Conservation (phyloP, 129 eudicot genomes). For the Gnaphalium uliginosum region DNA sequence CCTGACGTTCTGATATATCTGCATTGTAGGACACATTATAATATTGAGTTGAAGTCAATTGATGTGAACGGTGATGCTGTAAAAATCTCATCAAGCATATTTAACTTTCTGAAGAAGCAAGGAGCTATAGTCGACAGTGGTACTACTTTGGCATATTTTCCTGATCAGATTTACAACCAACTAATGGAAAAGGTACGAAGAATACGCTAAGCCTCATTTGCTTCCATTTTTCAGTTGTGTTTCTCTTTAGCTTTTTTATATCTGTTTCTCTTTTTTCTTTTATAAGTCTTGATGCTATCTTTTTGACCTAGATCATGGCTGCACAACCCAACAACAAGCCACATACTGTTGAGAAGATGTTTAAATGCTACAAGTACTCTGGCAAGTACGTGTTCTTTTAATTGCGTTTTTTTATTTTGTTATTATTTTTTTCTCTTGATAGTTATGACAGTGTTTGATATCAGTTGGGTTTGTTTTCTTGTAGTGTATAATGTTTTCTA, state of each 20-base stretch:
- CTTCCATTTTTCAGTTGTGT: background rate
- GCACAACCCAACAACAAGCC: constrained; percentile 55
- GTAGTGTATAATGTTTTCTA: background rate
- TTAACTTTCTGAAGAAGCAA: constrained; percentile 50
- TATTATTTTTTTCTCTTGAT: background rate
- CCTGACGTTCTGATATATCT: constrained; percentile 25
- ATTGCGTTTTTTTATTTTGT: background rate
- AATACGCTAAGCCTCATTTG: background rate
- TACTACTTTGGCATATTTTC: constrained; percentile 95
- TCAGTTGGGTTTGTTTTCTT: background rate
- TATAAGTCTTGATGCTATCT: constrained; percentile 1
- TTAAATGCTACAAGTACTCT: constrained; percentile 60
- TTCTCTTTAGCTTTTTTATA: too few species aligned
- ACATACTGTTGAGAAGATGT: constrained; percentile 57
- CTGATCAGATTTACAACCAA: constrained; percentile 55
- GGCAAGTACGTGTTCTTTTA: constrained; percentile 57
- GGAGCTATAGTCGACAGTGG: constrained; percentile 88
- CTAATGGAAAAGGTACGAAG: constrained; percentile 54
- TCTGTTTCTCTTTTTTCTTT: background rate
- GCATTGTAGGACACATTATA: constrained; percentile 75
- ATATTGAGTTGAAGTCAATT: constrained; percentile 65
- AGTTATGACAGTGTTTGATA: background rate
- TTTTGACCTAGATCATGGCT: constrained; percentile 58
- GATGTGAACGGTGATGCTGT: constrained; percentile 75
- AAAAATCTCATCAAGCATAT: constrained; percentile 54